Evolutionary conservation across 1,139 yeast genomes (phyloP).

Genomic region (Debaryomycetaceae sp.): DNA sequence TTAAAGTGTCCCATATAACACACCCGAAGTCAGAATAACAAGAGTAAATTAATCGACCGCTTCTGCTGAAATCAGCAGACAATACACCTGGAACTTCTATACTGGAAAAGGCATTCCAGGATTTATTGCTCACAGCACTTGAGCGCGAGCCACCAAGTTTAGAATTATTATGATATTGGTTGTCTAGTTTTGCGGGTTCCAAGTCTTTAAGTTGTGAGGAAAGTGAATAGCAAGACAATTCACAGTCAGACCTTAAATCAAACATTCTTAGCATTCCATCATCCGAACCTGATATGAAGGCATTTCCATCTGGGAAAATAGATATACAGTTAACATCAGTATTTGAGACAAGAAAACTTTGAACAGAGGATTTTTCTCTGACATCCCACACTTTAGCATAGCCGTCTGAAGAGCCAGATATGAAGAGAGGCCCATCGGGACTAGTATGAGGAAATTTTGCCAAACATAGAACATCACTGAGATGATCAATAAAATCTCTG

Average conservation of each 20-base stretch:
- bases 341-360: slow-evolving; percentile 58
- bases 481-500: slow-evolving; percentile 65
- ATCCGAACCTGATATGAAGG: slow-evolving; percentile 72
- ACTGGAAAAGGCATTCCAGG: slow-evolving; percentile 15
- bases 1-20: slow-evolving; percentile 74
- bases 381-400: slow-evolving; percentile 70
- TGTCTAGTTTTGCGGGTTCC: neutral
- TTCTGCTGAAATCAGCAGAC: slow-evolving; percentile 68
- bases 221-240: slow-evolving; percentile 52
- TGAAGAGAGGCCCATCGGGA: slow-evolving; percentile 33
- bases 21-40: slow-evolving; percentile 78
- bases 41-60: slow-evolving; percentile 72
- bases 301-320: slow-evolving; percentile 67
- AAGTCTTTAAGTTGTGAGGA: slow-evolving; percentile 13
- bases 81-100: slow-evolving; percentile 63
- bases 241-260: slow-evolving; percentile 78
- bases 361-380: slow-evolving; percentile 51
- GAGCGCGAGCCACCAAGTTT: slow-evolving; percentile 3
- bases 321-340: slow-evolving; percentile 66
- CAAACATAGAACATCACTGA: slow-evolving; percentile 74
- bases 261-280: slow-evolving; percentile 71
- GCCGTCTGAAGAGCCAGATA: slow-evolving; percentile 77
- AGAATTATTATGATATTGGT: slow-evolving; percentile 1
- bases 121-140: neutral
- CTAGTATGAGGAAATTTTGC: slow-evolving; percentile 24